Base-by-base conservation (phyloP, 2,329 filamentous ascomycete species). In the Harringtonia lauricola region DNA sequence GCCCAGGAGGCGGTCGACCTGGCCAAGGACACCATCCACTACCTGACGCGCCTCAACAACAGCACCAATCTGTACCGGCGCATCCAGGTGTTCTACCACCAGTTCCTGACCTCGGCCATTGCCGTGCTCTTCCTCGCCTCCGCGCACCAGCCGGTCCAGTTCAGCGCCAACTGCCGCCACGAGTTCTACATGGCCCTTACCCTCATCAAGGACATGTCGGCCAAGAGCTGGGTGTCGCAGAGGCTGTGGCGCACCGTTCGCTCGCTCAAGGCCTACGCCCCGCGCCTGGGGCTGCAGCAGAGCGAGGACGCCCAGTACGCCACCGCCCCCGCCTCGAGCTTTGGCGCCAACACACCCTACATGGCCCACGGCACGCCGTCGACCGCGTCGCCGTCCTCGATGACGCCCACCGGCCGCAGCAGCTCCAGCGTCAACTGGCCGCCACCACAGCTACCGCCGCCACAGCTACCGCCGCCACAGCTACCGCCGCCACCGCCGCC, bases 171-270 rank as follows among this genome's bases (percentile, higher is more conserved):
- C 21, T 86, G 82, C 50, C 72, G 83, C 17, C 76, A 83, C 36
- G 84, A 89, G 59, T 89, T 89, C 56, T 86, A 87, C 63, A 78
- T 83, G 70, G 83, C 81, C 0, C 71, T 89, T 1, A 81, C 86
- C 43, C 66, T 89, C 3, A 76, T 89, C 33, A 81, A 83, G 49
- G 80, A 82, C 43, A 70, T 89, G 44, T 84, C 79, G 4, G 74
- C 76, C 26, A 79, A 81, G 54, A 83, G 78, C 22, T 85, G 76
- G 64, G 79, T 87, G 2, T 82, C 78, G 7, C 79, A 83, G 52
- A 71, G 83, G 1, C 64, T 89, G 2, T 89, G 84, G 84, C 74
- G 75, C 49, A 86, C 80, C 0, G 78, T 87, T 42, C 71, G 72
- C 31, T 76, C 79, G 0, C 70, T 89, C 31, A 85, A 84, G 52